phyloP scores from a whole-genome alignment of 192 early-diverging fungal genomes.

The Rhizoclosmatium sp. region DNA sequence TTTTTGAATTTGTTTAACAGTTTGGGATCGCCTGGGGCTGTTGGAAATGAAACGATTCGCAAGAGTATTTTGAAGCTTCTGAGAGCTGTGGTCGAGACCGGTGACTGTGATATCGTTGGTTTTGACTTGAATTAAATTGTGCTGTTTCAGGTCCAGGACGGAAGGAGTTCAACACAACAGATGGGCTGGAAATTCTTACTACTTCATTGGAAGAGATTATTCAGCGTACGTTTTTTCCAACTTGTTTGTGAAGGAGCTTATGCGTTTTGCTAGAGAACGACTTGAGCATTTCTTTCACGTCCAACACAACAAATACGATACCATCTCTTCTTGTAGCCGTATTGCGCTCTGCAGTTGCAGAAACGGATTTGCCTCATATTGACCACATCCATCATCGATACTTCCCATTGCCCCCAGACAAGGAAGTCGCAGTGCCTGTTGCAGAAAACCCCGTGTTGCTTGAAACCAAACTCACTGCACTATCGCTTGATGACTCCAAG shows the following conservation, averaged over 20 bases:
- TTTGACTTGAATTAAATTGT: not conserved
- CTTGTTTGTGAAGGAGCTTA: not conserved
- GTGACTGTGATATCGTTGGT: constrained; percentile 16
- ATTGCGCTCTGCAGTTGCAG: constrained; percentile 48
- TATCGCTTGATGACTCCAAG: not conserved
- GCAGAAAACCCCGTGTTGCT: not conserved
- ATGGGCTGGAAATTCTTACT: constrained; percentile 50
- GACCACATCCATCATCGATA: constrained; percentile 34
- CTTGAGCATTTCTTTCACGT: constrained; percentile 36
- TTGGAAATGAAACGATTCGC: constrained; percentile 42
- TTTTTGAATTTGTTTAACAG: constrained; percentile 41
- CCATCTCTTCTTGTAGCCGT: constrained; percentile 54
- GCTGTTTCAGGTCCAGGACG: constrained; percentile 33
- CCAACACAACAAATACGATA: constrained; percentile 42
- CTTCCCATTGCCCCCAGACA: not conserved
- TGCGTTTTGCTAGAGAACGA: constrained; percentile 21
- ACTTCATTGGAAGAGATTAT: constrained; percentile 44
- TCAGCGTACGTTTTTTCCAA: constrained; percentile 19
- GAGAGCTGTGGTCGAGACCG: constrained; percentile 50
- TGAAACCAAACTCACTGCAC: not conserved
- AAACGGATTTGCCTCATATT: constrained; percentile 52
- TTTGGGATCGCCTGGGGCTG: not conserved
- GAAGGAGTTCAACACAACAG: constrained; percentile 44
- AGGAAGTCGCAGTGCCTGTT: not conserved
- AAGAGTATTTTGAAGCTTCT: constrained; percentile 47